Percentiles rank a stretch among this genome's conserved stretches.
Evolutionary conservation across 805 yeast genomes (phyloP).

Genomic region (Diddensiella santjacobensis): DNA sequence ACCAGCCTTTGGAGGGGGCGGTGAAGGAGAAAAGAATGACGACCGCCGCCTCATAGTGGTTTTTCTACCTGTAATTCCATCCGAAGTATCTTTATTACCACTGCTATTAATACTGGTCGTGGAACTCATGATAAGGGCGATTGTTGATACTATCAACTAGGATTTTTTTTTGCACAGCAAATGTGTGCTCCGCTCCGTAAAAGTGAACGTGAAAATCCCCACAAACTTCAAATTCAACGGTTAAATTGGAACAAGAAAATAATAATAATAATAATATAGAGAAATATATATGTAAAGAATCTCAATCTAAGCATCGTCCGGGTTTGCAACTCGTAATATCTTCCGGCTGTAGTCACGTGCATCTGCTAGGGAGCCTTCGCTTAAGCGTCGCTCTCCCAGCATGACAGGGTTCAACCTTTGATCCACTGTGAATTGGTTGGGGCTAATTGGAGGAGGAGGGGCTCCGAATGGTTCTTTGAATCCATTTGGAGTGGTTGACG

Average conservation of each 20-base stretch:
- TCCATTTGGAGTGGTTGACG: conserved; percentile 30
- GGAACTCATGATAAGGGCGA: too few species aligned
- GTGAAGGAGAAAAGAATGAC: conserved; percentile 35
- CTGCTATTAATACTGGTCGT: too few species aligned
- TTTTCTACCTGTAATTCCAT: too few species aligned
- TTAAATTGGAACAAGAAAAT: not conserved
- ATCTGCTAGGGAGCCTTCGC: conserved; percentile 84
- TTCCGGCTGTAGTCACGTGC: conserved; percentile 79
- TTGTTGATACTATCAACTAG: too few species aligned
- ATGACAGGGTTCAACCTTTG: conserved; percentile 70
- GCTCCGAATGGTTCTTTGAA: conserved; percentile 33
- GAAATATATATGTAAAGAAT: too few species aligned
- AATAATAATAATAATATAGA: not conserved
- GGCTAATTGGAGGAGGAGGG: conserved; percentile 22
- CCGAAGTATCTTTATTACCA: too few species aligned
- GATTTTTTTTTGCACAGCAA: too few species aligned
- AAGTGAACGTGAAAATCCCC: too few species aligned
- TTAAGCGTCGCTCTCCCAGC: conserved; percentile 77
- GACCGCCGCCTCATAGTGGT: conserved; percentile 27
- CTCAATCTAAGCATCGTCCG: conserved; percentile 59
- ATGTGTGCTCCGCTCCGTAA: too few species aligned
- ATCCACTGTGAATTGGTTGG: conserved; percentile 40
- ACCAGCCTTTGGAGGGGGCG: conserved; percentile 29
- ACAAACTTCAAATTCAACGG: too few species aligned
- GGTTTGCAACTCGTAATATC: conserved; percentile 82